Evolutionary conservation across 2,329 filamentous ascomycete species (phyloP).

Genomic region (Arthrinium puccinioides): DNA sequence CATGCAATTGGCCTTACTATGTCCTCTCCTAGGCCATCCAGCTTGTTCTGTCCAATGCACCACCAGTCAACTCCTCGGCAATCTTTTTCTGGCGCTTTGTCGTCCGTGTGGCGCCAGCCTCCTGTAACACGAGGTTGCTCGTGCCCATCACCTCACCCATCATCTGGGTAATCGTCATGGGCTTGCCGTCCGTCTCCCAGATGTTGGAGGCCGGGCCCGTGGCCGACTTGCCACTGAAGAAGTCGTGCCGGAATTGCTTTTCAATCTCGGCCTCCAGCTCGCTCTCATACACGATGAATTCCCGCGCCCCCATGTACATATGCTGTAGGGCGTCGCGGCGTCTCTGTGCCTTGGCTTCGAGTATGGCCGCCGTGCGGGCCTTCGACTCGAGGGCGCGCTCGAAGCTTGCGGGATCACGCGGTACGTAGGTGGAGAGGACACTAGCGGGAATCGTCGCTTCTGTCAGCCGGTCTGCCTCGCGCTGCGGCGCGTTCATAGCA

Average conservation of each 20-base stretch:
- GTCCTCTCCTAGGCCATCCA: no score
- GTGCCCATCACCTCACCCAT: slow-evolving; percentile 27
- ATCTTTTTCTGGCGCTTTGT: slow-evolving; percentile 46
- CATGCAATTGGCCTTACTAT: no score
- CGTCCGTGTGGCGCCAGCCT: slow-evolving; percentile 35
- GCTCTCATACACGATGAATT: slow-evolving; percentile 77
- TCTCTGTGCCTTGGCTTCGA: slow-evolving; percentile 46
- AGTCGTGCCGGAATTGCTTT: slow-evolving; percentile 62
- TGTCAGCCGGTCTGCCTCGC: slow-evolving; percentile 71
- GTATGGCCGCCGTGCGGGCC: slow-evolving; percentile 32
- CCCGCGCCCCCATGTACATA: slow-evolving; percentile 80
- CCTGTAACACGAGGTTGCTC: slow-evolving; percentile 15
- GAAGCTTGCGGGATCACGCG: slow-evolving; percentile 57
- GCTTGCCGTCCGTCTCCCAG: slow-evolving; percentile 43
- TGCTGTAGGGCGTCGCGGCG: slow-evolving; percentile 70
- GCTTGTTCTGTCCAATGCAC: slow-evolving; percentile 35
- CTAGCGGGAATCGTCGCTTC: slow-evolving; percentile 54
- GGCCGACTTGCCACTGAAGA: slow-evolving; percentile 35
- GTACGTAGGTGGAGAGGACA: slow-evolving; percentile 41
- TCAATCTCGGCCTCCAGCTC: slow-evolving; percentile 72
- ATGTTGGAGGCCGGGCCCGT: slow-evolving; percentile 33
- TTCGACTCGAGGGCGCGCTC: slow-evolving; percentile 39
- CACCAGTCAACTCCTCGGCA: slow-evolving; percentile 52
- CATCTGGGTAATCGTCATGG: slow-evolving; percentile 37
- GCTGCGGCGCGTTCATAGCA: slow-evolving; percentile 56